phyloP scores from a whole-genome alignment of 225 moss, liverwort and hornwort genomes.

The Antitrichia curtipendula region DNA sequence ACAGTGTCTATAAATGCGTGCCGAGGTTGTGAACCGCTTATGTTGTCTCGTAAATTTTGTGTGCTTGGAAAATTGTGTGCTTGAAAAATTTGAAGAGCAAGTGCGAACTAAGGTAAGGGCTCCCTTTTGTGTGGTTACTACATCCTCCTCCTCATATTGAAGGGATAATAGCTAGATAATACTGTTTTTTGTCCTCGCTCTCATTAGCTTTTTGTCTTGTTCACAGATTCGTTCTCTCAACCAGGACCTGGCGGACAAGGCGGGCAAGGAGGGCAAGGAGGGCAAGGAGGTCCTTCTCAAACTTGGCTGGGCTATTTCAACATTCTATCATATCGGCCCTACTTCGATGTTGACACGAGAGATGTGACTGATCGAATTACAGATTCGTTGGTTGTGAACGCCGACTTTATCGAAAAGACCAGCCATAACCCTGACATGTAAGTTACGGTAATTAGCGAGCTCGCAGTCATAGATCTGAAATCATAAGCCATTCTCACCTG shows the following conservation, averaged over 20 bases:
- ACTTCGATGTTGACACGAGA: slow-evolving; percentile 86
- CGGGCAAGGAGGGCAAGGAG: slow-evolving; percentile 39
- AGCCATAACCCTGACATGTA: slow-evolving; percentile 93
- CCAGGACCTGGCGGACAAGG: slow-evolving; percentile 46
- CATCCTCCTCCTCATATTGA: not conserved
- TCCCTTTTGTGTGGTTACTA: not conserved
- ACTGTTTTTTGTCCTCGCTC: not conserved
- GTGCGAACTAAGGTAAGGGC: not conserved
- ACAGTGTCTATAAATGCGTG: not conserved
- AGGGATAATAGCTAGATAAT: not conserved
- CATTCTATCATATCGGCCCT: slow-evolving; percentile 80
- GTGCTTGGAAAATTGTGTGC: not conserved
- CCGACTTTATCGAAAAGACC: slow-evolving; percentile 87
- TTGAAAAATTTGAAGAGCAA: not conserved
- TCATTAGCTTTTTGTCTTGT: not conserved
- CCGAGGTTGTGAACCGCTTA: not conserved
- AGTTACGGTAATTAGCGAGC: not conserved
- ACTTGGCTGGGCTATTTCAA: slow-evolving; percentile 71
- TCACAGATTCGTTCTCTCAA: slow-evolving; percentile 62
- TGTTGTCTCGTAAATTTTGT: not conserved
- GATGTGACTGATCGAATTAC: slow-evolving; percentile 78
- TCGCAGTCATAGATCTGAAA: not conserved
- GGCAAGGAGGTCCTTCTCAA: slow-evolving; percentile 4
- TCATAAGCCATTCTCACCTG: not conserved
- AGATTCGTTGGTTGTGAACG: slow-evolving; percentile 76